Base-by-base conservation (phyloP, 345 rosid species). In the Heritiera fomes region DNA sequence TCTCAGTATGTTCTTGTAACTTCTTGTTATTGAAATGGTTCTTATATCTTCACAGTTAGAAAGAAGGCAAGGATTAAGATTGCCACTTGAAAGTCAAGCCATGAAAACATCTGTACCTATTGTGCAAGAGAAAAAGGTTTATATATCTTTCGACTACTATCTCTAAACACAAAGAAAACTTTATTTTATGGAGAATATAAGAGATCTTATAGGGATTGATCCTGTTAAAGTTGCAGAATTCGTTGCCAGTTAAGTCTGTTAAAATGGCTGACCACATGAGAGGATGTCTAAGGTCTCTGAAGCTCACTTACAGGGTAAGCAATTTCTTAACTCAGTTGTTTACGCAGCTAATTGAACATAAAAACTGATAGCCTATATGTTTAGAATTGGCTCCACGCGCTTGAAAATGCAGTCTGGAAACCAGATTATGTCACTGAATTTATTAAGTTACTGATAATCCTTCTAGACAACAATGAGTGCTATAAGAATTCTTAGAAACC, bases 261-360 rank as follows among this genome's bases (percentile, higher is more conserved):
- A 63, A 83, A 56, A 86, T 87, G 77, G 76, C 88, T n/a, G 91
- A 88, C 75, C 81, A 82, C 73, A 86, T 94, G 87, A 80, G 87
- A 80, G 92, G 91, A 77, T 89, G 93, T 74, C 84, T 95, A 81
- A 87, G 92, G 81, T 91, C 93, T 75, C 81, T 95, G 62, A 85
- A 82, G 87, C 90, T 76, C 61, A 86, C 87, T 73, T 88, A 87
- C 77, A 85, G 78, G 91, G 96, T 89, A 87, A 73, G 73, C 58
- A 50, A 20, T 59, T 11, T 77, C 18, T 32, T 46, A 59, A 20
- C 49, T 14, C 52, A 14, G 28, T 32, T 53, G 18, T 8, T 52
- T 49, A 32, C 7, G 7, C 40, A 32, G 66, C 69, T 41, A 59
- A 53, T 40, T 5, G 7, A 60, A 47, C 43, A 23, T 4, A 82